Conservation (phyloP, 2,329 filamentous ascomycete species). For the Sporothrix variecibatus region DNA sequence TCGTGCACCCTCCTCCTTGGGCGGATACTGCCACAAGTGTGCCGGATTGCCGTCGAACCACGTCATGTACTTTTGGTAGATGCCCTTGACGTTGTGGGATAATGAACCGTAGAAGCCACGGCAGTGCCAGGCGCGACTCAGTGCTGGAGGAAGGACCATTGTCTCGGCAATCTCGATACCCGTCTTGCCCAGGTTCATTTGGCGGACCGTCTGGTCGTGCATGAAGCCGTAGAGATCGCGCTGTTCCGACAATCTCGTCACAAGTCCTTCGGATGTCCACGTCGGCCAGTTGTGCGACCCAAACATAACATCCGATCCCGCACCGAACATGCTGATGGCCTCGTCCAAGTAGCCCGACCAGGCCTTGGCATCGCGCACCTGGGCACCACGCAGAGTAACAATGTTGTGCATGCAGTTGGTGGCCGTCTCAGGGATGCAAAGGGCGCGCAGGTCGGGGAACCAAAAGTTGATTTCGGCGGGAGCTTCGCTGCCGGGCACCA, state of each 20-base stretch:
- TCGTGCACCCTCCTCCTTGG: neutral
- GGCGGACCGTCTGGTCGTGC: slow-evolving; percentile 23
- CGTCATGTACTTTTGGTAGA: slow-evolving; percentile 22
- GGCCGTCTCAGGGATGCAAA: slow-evolving; percentile 19
- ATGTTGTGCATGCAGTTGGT: slow-evolving; percentile 24
- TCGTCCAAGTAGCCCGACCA: slow-evolving; percentile 22
- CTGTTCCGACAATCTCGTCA: slow-evolving; percentile 9
- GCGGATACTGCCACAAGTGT: slow-evolving; percentile 20
- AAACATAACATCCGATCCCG: slow-evolving; percentile 1
- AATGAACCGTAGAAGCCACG: slow-evolving; percentile 23
- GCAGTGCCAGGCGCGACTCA: slow-evolving; percentile 20
- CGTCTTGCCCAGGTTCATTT: slow-evolving; percentile 17
- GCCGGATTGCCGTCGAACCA: slow-evolving; percentile 24
- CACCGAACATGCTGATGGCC: slow-evolving; percentile 6
- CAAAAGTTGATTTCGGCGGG: slow-evolving; percentile 22
- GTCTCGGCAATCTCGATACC: slow-evolving; percentile 18
- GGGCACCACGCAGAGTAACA: slow-evolving; percentile 15
- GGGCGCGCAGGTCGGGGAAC: slow-evolving; percentile 13
- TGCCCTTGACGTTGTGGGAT: slow-evolving; percentile 22
- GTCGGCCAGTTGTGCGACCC: slow-evolving; percentile 21
- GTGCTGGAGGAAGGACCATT: slow-evolving; percentile 9
- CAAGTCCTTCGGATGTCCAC: slow-evolving; percentile 6
- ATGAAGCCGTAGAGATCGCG: slow-evolving; percentile 20
- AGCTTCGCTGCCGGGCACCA: slow-evolving; percentile 21
- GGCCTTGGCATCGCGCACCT: slow-evolving; percentile 20